A percentile compares a stretch with the other conserved stretches of the same genome.
Evolutionary conservation across 192 early-diverging fungal genomes (phyloP).

Genomic region (Globomyces pollinis-pini): DNA sequence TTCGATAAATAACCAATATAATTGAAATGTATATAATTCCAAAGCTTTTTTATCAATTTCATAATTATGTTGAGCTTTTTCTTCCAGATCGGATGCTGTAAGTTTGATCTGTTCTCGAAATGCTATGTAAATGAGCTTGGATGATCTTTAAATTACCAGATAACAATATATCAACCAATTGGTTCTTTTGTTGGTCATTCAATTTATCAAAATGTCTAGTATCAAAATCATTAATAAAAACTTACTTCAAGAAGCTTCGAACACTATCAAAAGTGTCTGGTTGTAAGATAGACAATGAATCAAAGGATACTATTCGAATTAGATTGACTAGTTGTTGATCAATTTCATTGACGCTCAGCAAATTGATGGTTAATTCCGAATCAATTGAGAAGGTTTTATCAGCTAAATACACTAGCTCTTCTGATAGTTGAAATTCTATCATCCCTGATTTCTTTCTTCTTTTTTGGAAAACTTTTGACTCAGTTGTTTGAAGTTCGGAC

Average conservation of each 20-base stretch:
- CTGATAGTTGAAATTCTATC: background rate
- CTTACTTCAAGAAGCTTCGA: constrained; percentile 68
- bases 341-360: background rate
- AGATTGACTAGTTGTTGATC: background rate
- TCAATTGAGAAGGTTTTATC: background rate
- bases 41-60: constrained; percentile 55
- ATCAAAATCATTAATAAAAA: constrained; percentile 6
- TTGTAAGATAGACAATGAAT: background rate
- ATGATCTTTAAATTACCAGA: too few relatives aligned
- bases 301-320: background rate
- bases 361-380: background rate
- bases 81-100: constrained; percentile 51
- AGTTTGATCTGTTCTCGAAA: constrained; percentile 56
- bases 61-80: constrained; percentile 64
- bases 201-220: constrained; percentile 41
- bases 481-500: too few relatives aligned
- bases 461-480: too few relatives aligned
- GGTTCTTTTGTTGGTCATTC: constrained; percentile 8
- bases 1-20: constrained; percentile 71
- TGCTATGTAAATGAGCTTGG: too few relatives aligned
- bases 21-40: constrained; percentile 76
- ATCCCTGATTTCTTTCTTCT: too few relatives aligned
- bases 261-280: constrained; percentile 46
- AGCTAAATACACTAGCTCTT: background rate
- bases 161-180: constrained; percentile 62